phyloP scores from a whole-genome alignment of 2,329 filamentous ascomycete species.

The Camillea tinctor region DNA sequence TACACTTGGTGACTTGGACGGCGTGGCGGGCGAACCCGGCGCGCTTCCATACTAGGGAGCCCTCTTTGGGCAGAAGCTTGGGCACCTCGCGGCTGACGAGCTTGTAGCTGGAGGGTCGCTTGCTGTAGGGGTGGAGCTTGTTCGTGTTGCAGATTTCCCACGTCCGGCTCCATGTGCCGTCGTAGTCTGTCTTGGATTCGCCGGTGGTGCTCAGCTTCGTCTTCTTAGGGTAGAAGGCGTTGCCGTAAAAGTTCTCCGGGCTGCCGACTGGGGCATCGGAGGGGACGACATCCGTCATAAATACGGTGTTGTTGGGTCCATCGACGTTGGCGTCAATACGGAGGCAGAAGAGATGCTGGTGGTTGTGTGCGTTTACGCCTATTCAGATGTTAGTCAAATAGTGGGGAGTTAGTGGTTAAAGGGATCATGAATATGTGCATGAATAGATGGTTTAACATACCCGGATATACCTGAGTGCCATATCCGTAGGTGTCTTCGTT shows the following conservation, averaged over 20 bases:
- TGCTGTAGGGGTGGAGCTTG: constrained; percentile 80
- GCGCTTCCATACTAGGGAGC: constrained; percentile 82
- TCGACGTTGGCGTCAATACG: constrained; percentile 86
- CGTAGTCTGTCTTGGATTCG: constrained; percentile 74
- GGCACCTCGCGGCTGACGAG: constrained; percentile 85
- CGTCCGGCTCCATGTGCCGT: constrained; percentile 73
- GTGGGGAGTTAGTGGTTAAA: not conserved
- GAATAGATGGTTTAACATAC: constrained; percentile 17
- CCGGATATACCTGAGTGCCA: constrained; percentile 88
- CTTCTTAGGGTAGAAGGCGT: constrained; percentile 83
- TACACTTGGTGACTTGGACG: constrained; percentile 87
- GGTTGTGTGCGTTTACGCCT: constrained; percentile 90
- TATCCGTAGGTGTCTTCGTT: constrained; percentile 82
- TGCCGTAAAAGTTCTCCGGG: constrained; percentile 81
- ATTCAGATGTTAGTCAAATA: constrained; percentile 14
- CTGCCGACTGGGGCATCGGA: constrained; percentile 75
- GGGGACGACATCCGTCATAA: constrained; percentile 73
- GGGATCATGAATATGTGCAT: too few species aligned
- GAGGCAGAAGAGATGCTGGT: constrained; percentile 92
- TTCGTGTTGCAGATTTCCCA: constrained; percentile 90
- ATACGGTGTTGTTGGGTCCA: constrained; percentile 79
- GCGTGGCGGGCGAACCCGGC: constrained; percentile 86
- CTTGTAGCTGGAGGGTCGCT: constrained; percentile 85
- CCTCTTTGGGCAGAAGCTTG: constrained; percentile 73
- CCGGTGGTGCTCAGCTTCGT: constrained; percentile 73